A percentile compares a stretch with the other conserved stretches of the same genome.
phyloP scores from a whole-genome alignment of 371 early-diverging fungal genomes.

The Mortierella sp. region DNA sequence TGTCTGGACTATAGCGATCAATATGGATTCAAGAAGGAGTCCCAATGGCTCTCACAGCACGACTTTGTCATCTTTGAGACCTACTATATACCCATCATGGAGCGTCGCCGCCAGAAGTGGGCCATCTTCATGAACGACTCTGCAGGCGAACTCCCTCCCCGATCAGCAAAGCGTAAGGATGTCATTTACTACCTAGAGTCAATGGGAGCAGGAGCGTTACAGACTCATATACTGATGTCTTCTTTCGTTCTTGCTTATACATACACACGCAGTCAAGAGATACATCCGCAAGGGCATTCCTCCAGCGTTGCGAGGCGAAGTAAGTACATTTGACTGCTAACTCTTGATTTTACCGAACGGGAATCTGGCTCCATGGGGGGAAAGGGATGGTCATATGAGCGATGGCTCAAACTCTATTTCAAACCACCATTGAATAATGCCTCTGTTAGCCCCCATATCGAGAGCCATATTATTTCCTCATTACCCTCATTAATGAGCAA shows the following conservation, averaged over 20 bases:
- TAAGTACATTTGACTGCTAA: conserved; percentile 42
- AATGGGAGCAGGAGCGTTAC: background rate
- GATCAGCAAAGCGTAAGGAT: conserved; percentile 69
- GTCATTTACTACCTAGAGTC: too few relatives aligned
- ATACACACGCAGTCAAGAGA: conserved; percentile 73
- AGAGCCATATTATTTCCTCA: conserved; percentile 7
- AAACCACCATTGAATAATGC: background rate
- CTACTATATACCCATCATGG: conserved; percentile 71
- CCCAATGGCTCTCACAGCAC: conserved; percentile 72
- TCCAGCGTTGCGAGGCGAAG: conserved; percentile 77
- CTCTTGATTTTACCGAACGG: background rate
- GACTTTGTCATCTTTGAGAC: conserved; percentile 70
- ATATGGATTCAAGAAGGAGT: conserved; percentile 75
- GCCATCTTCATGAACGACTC: conserved; percentile 68
- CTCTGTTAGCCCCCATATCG: background rate
- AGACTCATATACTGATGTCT: background rate
- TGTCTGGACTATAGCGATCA: conserved; percentile 64
- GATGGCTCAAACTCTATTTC: conserved; percentile 13
- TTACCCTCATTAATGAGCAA: conserved; percentile 11
- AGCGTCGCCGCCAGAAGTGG: conserved; percentile 74
- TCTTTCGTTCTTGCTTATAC: background rate
- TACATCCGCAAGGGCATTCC: conserved; percentile 91
- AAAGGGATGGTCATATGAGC: conserved; percentile 9
- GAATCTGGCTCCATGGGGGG: background rate
- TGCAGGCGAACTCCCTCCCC: conserved; percentile 68